Evolutionary conservation across 1,139 yeast species (phyloP), one percentile per base, ranked within the genome.

Genomic region (Pichia kudriavzevii): DNA sequence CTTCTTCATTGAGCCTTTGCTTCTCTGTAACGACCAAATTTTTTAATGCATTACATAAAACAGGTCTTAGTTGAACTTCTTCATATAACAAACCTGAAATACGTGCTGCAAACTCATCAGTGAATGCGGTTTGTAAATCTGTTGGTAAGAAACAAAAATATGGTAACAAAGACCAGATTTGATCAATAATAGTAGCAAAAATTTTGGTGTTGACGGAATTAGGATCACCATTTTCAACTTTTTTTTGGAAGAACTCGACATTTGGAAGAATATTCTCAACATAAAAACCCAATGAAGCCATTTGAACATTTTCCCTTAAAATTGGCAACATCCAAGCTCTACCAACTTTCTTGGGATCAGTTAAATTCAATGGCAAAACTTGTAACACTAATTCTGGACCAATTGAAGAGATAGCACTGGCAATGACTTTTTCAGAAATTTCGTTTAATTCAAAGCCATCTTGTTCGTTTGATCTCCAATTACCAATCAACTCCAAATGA

Each of bases 321-420:
- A 93, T 58, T n/a, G 98, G 98, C 44, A 91, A 69, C 49, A 91
- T 55, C 97, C 97, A 91, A 32, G 96, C 96, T 58, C 97, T 75
- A 32, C 95, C 95, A 16, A 60, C 60, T 14, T 63, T 61, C 15
- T 65, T 57, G 5, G 75, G 65, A 30, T 67, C 64, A 19, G 68
- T 61, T 50, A 91, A 67, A 53, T 88, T 85, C 53, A 91, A 67
- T 8, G 98, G 98, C 29, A 91, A 67, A 7, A 72, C 64, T 34
- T 73, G 61, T 41, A 91, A 63, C 3, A 91, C 91, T 7, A 68
- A 75, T 50, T 81, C 93, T 5, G 97, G 96, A 2, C 98, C 98
- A 58, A 88, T 59, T 7, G 79, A 74, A 3, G 83, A 59, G 35
- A 91, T 75, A 2, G 91, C 85, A 23, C 88, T 75, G 18, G 87